Base-by-base conservation (phyloP, 441 rosid species). In the Populus hybrid region DNA sequence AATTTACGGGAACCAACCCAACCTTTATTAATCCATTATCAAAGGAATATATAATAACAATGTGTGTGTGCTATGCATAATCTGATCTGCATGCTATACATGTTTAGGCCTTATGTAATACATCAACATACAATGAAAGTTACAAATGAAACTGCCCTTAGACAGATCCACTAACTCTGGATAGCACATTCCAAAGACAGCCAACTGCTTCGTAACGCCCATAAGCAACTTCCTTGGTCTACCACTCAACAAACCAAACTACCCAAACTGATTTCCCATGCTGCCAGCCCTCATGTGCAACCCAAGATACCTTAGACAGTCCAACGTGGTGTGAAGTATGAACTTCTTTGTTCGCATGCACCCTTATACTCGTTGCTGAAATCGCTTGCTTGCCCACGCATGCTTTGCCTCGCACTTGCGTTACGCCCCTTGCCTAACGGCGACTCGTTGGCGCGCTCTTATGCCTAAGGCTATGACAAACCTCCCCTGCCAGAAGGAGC, bases 391-490 rank as follows among this genome's bases (percentile, higher is more conserved):
- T 14, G 2, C 7, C 59, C 1, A 11, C n/a, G 0, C 7, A 16
- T 16, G 2, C 0, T n/a, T n/a, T 42, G 5, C 53, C 4, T 1
- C 14, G 0, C 50, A 40, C 3, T 0, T 2, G 1, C 1, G 0
- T 45, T 5, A 2, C 0, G 16, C 20, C 1, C 14, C 20, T n/a
- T 45, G 0, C 2, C 20, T 45, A 45, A 20, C 6, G 14, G 18
- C 1, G 9, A 6, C 11, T 38, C 11, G 0, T 38, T 38, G 0
- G 2, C 42, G 0, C 11, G 56, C 20, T 2, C 0, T 45, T 0
- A 0, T 0, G 6, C 20, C 18, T 3, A 42, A 11, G 0, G 16
- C 16, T 10, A 0, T 42, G 50, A 42, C 35, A 33, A 24, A 24
- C 26, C 26, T 24, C 26, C 26, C 26, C 1, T 1, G 1, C 1